Evolutionary conservation across 2,329 filamentous ascomycete genomes (phyloP).

Genomic region (Fusarium annulatum): DNA sequence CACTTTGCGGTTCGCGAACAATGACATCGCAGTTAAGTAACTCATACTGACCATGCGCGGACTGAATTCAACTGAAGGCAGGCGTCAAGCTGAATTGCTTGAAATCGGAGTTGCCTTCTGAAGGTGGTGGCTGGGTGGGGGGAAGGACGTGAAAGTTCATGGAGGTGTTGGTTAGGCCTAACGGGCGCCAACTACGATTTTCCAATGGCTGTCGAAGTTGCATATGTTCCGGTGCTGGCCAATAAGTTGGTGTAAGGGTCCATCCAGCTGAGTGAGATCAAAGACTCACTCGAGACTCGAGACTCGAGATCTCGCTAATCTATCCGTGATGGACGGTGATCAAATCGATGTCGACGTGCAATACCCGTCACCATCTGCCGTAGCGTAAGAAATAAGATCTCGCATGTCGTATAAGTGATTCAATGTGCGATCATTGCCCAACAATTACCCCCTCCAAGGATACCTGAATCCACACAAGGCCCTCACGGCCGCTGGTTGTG

Average conservation of each 20-base stretch:
- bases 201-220: neutral
- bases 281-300: neutral
- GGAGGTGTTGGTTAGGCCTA: neutral
- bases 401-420: neutral
- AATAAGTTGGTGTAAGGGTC: neutral
- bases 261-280: neutral
- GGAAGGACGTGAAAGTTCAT: neutral
- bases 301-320: slow-evolving; percentile 33
- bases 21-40: neutral
- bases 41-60: neutral
- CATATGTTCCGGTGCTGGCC: neutral
- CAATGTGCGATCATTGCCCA: neutral
- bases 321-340: slow-evolving; percentile 13
- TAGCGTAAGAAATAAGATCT: neutral
- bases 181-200: neutral
- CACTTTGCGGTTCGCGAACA: neutral
- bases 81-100: neutral
- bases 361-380: neutral
- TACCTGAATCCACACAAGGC: neutral
- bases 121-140: neutral
- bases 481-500: neutral
- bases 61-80: neutral
- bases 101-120: neutral
- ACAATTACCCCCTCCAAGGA: neutral
- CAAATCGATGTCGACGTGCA: neutral